These are phyloP conservation scores for Mycena sanguinolenta DNA, from an alignment of 768 basidiomycete species.

Conservation along the genomic window DNA sequence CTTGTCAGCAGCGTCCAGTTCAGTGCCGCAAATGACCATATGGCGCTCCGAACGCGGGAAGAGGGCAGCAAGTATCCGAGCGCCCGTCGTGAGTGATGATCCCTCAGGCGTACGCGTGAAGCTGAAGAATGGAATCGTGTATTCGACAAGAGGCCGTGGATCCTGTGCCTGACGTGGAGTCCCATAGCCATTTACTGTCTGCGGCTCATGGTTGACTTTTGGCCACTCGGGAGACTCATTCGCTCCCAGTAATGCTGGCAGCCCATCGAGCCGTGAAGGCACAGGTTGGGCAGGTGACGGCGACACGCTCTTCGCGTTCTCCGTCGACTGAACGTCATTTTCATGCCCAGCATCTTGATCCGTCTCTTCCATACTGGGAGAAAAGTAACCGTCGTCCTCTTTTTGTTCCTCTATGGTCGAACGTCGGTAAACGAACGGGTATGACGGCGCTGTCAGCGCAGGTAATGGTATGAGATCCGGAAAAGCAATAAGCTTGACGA, in stretches of 20 bases:
- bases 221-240: not conserved
- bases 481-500: slow-evolving; percentile 82
- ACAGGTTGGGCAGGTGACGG: slow-evolving; percentile 24
- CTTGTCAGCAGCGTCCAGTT: slow-evolving; percentile 71
- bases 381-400: slow-evolving; percentile 69
- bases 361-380: slow-evolving; percentile 40
- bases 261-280: slow-evolving; percentile 30
- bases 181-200: not conserved
- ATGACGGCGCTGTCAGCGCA: slow-evolving; percentile 23
- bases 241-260: slow-evolving; percentile 19
- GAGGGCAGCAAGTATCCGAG: slow-evolving; percentile 72
- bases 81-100: slow-evolving; percentile 81
- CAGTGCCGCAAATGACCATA: slow-evolving; percentile 80
- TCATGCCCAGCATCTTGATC: slow-evolving; percentile 35
- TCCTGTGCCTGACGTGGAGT: not conserved
- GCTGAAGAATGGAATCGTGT: slow-evolving; percentile 79
- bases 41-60: slow-evolving; percentile 81
- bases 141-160: slow-evolving; percentile 15
- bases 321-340: not conserved
- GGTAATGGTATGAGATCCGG: slow-evolving; percentile 71
- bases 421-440: slow-evolving; percentile 43
- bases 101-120: slow-evolving; percentile 85
- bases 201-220: slow-evolving; percentile 18
- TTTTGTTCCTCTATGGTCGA: slow-evolving; percentile 36
- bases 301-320: slow-evolving; percentile 11